Base-by-base conservation (phyloP, 768 basidiomycete genomes). In the Podaxis sp. region DNA sequence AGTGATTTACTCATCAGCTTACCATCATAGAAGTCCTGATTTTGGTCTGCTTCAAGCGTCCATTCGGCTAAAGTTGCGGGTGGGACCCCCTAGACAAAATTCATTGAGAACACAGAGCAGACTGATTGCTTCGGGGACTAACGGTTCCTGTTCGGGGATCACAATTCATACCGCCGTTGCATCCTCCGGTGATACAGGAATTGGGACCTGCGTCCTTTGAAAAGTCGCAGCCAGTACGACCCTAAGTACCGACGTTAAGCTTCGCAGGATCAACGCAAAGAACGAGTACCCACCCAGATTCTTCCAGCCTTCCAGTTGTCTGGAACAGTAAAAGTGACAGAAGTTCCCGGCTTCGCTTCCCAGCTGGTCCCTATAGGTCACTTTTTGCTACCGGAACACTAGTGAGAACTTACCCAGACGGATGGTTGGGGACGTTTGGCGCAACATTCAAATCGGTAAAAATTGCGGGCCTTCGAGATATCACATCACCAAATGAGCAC, bases 51-150 rank as follows among this genome's bases (percentile, higher is more conserved):
- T 65, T 75, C 67, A 9, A 90, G 73, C 11, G 85, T 88, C 75
- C 82, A 89, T 67, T 90, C 88, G 0, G 89, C 89, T 39, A 90
- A 75, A 1, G 83, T 82, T 11, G 84, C 88, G 53, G 89, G 89
- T 39, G 88, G 87, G 15, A 86, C 80, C 48, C 86, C 86, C 79
- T 80, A 15, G 13, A 28, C 36, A 51, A 26, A 51, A 28, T 24
- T 51, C 49, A 4, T 24, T 24, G 13, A 24, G 22, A 22, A 28
- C 2, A 9, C 19, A 8, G 22, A 13, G 3, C 22, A 2, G 22
- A 51, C 9, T 46, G 26, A 4, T 51, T 24, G 4, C 5, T 51
- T 26, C 3, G 2, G 24, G 26, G n/a, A 63, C 74, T 67, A 65
- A 79, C 79, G n/a, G 84, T 84, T 44, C 82, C 86, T 12, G 77